Evolutionary conservation across 1,139 yeast genomes (phyloP), one percentile per base, ranked within the genome.

Genomic region (Taphrina communis): DNA sequence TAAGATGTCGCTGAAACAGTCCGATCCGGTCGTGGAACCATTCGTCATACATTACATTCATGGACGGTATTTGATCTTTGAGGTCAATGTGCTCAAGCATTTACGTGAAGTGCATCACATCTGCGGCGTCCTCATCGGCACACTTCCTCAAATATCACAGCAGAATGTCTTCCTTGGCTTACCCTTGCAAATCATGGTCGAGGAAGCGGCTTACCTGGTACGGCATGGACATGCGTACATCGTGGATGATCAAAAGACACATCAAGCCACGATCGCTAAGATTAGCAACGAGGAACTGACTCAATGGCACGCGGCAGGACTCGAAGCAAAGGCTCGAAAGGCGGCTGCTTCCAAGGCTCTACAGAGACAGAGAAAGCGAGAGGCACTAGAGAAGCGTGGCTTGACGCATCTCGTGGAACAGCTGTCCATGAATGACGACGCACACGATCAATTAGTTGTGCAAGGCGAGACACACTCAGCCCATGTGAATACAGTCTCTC

Each of bases 121-220:
- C 0, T 82, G 87, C 52, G 99, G 99, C 0, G 85, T 88, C 0
- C 80, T 94, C 21, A 80, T 85, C 0, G 99, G 99, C 0, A 88
- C 97, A 0, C 79, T 94, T 50, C 90, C 97, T 0, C 83, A 86
- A 61, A 92, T 93, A 25, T 96, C 98, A 1, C 99, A 94, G 77
- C 99, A 94, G 75, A 93, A 91, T 75, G 82, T 88, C 52, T 89
- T 93, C 75, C 81, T 90, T 66, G 96, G 97, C 0, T 80, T 93
- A 3, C 99, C 99, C 0, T 78, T 93, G 66, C 85, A 86, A 74
- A 80, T 94, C 59, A 84, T 86, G 79, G 78, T 85, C 0, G 96
- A 89, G 78, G 98, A 94, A 74, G 85, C 87, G 0, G 72, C 86
- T 12, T 90, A 90, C 86, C 79, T 91, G 51, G 80, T 88, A 3